These are phyloP conservation scores for Citrus reticulata DNA, from an alignment of 345 rosid species.

Conservation along the genomic window DNA sequence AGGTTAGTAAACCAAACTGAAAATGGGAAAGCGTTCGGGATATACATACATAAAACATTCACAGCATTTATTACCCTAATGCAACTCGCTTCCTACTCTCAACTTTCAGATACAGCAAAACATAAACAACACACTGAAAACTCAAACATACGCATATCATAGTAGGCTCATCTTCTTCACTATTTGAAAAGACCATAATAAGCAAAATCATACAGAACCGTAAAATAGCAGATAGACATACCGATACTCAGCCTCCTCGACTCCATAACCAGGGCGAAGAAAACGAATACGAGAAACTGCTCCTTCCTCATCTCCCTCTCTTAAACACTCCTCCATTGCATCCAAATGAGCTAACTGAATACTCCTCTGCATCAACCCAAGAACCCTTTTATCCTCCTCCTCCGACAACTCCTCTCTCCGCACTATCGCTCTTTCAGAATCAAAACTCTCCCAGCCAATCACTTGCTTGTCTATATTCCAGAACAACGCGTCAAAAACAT, in stretches of 20 bases:
- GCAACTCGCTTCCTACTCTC: background rate
- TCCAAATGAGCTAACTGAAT: constrained; percentile 79
- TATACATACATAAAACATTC: background rate
- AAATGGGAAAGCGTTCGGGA: background rate
- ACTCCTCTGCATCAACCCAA: constrained; percentile 47
- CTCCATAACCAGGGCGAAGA: constrained; percentile 66
- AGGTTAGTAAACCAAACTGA: background rate
- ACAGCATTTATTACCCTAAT: background rate
- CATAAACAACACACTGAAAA: background rate
- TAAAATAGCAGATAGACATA: constrained; percentile 24
- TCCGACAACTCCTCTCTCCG: constrained; percentile 33
- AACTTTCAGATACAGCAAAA: background rate
- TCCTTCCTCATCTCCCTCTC: constrained; percentile 49
- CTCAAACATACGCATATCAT: background rate
- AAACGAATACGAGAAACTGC: constrained; percentile 56
- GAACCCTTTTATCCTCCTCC: constrained; percentile 44
- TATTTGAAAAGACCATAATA: background rate
- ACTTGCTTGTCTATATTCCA: constrained; percentile 66
- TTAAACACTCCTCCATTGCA: constrained; percentile 44
- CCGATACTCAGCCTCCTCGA: constrained; percentile 68
- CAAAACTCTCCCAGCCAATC: constrained; percentile 39
- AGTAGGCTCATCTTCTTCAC: background rate
- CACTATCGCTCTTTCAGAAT: constrained; percentile 41
- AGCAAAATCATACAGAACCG: background rate
- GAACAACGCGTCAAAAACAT: constrained; percentile 66